Evolutionary conservation across 2,329 filamentous ascomycete species (phyloP).

Genomic region (Atkinsonella hypoxylon): DNA sequence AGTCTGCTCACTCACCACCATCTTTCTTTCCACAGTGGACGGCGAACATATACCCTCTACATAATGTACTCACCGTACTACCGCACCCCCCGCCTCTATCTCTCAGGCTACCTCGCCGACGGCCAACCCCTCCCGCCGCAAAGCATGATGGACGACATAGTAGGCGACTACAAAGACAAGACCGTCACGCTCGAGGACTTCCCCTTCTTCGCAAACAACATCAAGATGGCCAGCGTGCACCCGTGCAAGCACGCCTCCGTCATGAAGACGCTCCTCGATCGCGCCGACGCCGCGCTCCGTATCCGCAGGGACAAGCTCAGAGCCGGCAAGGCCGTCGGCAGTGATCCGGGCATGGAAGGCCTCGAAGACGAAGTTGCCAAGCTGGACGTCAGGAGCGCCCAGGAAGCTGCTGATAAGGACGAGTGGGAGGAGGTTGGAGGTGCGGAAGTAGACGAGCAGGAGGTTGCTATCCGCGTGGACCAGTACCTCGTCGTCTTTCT

Average conservation of each 20-base stretch:
- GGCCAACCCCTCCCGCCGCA: conserved; percentile 73
- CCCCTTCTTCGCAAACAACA: conserved; percentile 77
- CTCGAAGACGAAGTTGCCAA: conserved; percentile 70
- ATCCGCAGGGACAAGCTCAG: conserved; percentile 73
- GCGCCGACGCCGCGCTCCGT: conserved; percentile 86
- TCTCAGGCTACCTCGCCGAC: conserved; percentile 74
- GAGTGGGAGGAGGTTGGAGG: conserved; percentile 56
- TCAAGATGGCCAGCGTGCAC: conserved; percentile 95
- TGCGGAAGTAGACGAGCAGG: conserved; percentile 51
- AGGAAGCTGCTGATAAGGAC: conserved; percentile 40
- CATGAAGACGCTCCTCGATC: conserved; percentile 95
- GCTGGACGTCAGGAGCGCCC: conserved; percentile 43
- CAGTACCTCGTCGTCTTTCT: conserved; percentile 81
- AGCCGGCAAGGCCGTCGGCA: conserved; percentile 34
- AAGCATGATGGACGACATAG: conserved; percentile 92
- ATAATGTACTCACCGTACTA: conserved; percentile 98
- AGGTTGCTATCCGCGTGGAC: conserved; percentile 75
- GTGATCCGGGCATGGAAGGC: conserved; percentile 61
- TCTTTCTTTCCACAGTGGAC: conserved; percentile 46
- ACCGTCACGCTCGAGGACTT: conserved; percentile 98
- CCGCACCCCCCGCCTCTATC: conserved; percentile 85
- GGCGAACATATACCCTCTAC: conserved; percentile 94
- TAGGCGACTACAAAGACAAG: conserved; percentile 96
- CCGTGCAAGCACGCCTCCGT: conserved; percentile 95
- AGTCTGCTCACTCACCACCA: too few relatives aligned